Base-by-base conservation (phyloP, 768 basidiomycete species). In the Tylopilus balloui region DNA sequence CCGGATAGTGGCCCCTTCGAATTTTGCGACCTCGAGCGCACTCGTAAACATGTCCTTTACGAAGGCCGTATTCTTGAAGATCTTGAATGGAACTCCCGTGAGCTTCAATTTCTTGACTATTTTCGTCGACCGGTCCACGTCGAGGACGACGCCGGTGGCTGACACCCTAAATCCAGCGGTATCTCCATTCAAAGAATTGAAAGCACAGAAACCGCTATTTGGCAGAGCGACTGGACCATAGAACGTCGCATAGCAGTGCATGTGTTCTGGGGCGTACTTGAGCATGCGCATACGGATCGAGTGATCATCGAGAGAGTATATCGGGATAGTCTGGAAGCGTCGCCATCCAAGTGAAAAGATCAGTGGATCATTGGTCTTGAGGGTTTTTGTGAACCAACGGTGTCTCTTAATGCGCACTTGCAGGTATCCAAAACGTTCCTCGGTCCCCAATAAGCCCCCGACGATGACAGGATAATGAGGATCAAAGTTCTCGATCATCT, bases 251-350 rank as follows among this genome's bases (percentile, higher is more conserved):
- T 86, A 95, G 62, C 96, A 99, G 65, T 99, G 96, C 96, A 95
- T 97, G 63, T 99, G 96, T 70, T 99, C 96, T 0, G 96, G 96
- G 1, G 96, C 97, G 66, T 99, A 99, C 71, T 99, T 99, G 72
- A 99, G 87, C 86, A 98, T 89, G 29, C 96, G 91, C 85, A 97
- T 96, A 15, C 96, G 88, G 57, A 97, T 95, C 10, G 88, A 92
- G 64, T 96, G 94, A 69, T 99, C 96, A 65, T 99, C 96, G 19
- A 99, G 74, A 17, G 92, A 92, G 70, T 97, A 99, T 55, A 97
- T 86, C 2, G 96, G 96, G 6, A 95, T 74, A 0, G 81, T 87
- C 68, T 99, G 96, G 75, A 98, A 99, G 29, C 96, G 79, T 42
- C 96, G 74, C 96, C 96, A 99, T 15, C 96, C 96, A n/a, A 98